These are phyloP conservation scores for Alnus rubra DNA, from an alignment of 306 rosid species.

Conservation along the genomic window DNA sequence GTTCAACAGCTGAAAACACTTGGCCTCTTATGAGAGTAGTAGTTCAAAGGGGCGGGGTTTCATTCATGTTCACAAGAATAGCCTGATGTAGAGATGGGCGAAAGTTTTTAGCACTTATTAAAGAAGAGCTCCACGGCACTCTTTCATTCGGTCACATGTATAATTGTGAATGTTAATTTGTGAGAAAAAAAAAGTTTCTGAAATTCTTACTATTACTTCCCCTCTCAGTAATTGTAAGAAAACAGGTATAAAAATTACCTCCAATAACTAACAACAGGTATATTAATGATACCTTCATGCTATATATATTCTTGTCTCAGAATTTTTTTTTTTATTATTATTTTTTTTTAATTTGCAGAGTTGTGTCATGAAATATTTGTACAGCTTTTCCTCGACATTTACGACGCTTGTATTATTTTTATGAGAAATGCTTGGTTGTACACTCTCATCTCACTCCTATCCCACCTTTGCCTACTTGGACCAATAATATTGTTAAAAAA, in stretches of 20 bases:
- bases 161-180: constrained; percentile 28
- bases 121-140: constrained; percentile 27
- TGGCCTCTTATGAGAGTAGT: constrained; percentile 62
- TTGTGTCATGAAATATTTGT: background rate
- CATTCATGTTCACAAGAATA: constrained; percentile 33
- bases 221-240: constrained; percentile 33
- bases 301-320: background rate
- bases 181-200: constrained; percentile 31
- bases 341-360: no score
- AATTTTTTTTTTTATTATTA: background rate
- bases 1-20: constrained; percentile 88
- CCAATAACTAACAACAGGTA: constrained; percentile 34
- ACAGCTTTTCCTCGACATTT: background rate
- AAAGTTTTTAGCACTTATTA: background rate
- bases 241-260: constrained; percentile 23
- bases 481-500: no score
- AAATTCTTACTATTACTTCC: constrained; percentile 22
- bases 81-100: constrained; percentile 27
- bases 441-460: no score
- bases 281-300: constrained; percentile 21
- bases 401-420: background rate
- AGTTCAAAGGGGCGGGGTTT: constrained; percentile 29
- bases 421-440: no score
- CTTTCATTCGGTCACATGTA: constrained; percentile 36
- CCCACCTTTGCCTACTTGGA: no score